Percentiles rank a stretch among this genome's conserved stretches.
phyloP scores from a whole-genome alignment of 768 basidiomycete genomes.

The Collybia sp. region DNA sequence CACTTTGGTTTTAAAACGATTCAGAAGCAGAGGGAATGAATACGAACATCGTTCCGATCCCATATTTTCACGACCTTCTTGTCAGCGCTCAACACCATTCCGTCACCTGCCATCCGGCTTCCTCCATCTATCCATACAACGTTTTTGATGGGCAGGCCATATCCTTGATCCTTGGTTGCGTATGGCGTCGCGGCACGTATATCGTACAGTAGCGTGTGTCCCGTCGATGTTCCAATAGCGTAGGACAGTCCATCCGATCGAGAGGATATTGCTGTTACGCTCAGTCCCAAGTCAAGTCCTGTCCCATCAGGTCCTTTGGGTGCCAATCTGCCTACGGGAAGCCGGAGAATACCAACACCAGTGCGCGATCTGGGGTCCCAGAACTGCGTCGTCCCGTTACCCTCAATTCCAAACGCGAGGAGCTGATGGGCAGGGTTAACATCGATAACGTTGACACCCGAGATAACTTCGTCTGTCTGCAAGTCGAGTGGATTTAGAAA shows the following conservation, averaged over 20 bases:
- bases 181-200: slow-evolving; percentile 81
- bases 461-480: slow-evolving; percentile 48
- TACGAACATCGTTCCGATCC: slow-evolving; percentile 77
- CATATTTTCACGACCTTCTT: slow-evolving; percentile 98
- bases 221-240: slow-evolving; percentile 92
- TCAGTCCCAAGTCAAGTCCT: slow-evolving; percentile 30
- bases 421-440: slow-evolving; percentile 92
- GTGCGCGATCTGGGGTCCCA: slow-evolving; percentile 92
- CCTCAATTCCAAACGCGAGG: slow-evolving; percentile 85
- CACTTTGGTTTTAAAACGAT: slow-evolving; percentile 4
- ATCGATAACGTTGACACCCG: slow-evolving; percentile 88
- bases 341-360: slow-evolving; percentile 60
- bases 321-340: slow-evolving; percentile 52
- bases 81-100: slow-evolving; percentile 88
- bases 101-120: slow-evolving; percentile 77
- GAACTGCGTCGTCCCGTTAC: slow-evolving; percentile 84
- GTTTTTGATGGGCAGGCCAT: slow-evolving; percentile 83
- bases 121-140: slow-evolving; percentile 91
- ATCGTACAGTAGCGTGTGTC: slow-evolving; percentile 93
- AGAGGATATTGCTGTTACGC: slow-evolving; percentile 83
- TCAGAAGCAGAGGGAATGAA: background rate
- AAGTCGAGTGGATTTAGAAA: slow-evolving; percentile 81
- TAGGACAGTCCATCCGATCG: slow-evolving; percentile 88
- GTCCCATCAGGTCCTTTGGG: slow-evolving; percentile 29
- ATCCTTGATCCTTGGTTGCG: slow-evolving; percentile 94